phyloP scores from a whole-genome alignment of 768 basidiomycete genomes.

The Mycena sanguinolenta region DNA sequence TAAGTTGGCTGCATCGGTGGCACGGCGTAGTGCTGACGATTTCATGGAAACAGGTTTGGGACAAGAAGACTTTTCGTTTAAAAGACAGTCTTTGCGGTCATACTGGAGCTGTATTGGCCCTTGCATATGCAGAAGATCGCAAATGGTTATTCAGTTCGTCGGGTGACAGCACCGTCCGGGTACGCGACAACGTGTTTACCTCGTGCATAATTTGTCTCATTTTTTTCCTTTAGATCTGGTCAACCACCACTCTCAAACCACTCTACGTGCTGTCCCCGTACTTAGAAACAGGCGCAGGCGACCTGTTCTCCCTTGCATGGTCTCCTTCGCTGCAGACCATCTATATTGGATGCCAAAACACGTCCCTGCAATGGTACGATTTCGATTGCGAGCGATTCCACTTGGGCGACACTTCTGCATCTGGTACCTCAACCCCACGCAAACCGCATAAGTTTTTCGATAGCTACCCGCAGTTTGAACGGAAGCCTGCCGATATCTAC shows the following conservation, averaged over 20 bases:
- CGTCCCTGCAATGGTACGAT: conserved; percentile 90
- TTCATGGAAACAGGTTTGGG: conserved; percentile 79
- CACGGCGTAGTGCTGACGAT: conserved; percentile 2
- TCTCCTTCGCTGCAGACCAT: conserved; percentile 75
- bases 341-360: conserved; percentile 93
- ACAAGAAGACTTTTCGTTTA: conserved; percentile 76
- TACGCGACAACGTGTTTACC: conserved; percentile 50
- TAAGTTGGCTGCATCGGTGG: conserved; percentile 47
- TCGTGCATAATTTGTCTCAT: not conserved
- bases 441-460: conserved; percentile 91
- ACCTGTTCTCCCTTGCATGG: conserved; percentile 90
- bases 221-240: conserved; percentile 76
- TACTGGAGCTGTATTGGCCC: conserved; percentile 84
- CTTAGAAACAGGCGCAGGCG: conserved; percentile 84
- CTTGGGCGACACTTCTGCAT: conserved; percentile 36
- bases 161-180: conserved; percentile 90
- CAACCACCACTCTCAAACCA: conserved; percentile 71
- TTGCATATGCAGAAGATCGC: conserved; percentile 81
- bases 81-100: conserved; percentile 83
- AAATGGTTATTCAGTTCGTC: conserved; percentile 93
- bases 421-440: conserved; percentile 55
- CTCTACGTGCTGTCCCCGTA: conserved; percentile 85
- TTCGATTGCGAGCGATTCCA: conserved; percentile 53
- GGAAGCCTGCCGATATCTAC: conserved; percentile 74
- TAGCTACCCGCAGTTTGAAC: conserved; percentile 82